Evolutionary conservation across 345 rosid genomes (phyloP), one percentile per base, ranked within the genome.

Genomic region (Camelina neglecta): DNA sequence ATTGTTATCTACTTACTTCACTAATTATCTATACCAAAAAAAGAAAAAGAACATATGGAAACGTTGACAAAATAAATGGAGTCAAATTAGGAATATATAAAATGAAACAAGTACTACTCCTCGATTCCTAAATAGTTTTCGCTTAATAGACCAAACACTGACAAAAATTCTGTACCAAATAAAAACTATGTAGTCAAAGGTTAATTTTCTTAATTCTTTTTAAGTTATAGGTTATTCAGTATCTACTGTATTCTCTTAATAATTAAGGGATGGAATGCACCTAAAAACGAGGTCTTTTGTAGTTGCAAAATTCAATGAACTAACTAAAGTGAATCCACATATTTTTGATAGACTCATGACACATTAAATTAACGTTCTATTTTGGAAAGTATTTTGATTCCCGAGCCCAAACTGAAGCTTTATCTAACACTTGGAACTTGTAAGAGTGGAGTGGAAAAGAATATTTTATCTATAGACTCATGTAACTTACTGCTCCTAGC

Each of bases 391-490:
- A 1, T 41, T 36, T 77, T 57, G 72, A 77, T 71, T 49, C 62
- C 65, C 60, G 76, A 65, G 72, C 61, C 67, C 36, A 71, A 31
- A 70, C 75, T 61, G 51, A 42, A 56, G 56, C 79, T 75, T 71
- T 56, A 35, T 35, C 38, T 35, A 56, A 71, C 67, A 64, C 72
- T 77, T 77, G 76, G 76, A 71, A 77, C 81, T 71, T 71, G 76
- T 20, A 77, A 64, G 69, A 69, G 75, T 76, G 71, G 60, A 3
- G 49, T 29, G 31, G 31, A 61, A 36, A 12, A 55, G 4, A 47
- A 76, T 63, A 66, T 55, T 55, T 36, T 35, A 69, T 15, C 44
- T 11, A 60, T 21, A 38, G 12, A 21, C 38, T 63, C 31, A 63
- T 16, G 67, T 4, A 13, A 13, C 15, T 4, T 13, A 13, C 42